Percentiles rank a stretch among this genome's conserved stretches.
phyloP scores from a whole-genome alignment of 495 filamentous ascomycete genomes.

The Amphirosellinia nigrospora region DNA sequence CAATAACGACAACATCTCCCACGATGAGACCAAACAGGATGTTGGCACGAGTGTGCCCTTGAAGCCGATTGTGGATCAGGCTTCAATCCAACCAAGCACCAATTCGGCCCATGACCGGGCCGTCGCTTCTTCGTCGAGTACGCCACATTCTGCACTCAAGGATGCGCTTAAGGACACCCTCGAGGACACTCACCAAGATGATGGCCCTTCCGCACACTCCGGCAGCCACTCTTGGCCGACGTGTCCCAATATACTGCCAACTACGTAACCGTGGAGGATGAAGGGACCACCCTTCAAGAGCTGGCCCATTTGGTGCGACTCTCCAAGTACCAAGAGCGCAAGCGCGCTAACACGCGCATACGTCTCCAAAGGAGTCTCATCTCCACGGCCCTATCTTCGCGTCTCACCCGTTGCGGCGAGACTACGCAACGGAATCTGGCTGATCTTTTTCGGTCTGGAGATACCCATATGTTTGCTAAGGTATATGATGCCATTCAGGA shows the following conservation, averaged over 20 bases:
- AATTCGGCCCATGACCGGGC: constrained; percentile 29
- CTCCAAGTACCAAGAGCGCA: constrained; percentile 75
- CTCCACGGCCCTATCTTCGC: constrained; percentile 78
- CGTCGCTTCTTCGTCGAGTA: constrained; percentile 31
- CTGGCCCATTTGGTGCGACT: constrained; percentile 73
- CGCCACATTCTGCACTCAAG: constrained; percentile 33
- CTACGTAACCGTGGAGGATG: constrained; percentile 50
- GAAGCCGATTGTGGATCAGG: constrained; percentile 56
- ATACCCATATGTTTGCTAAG: constrained; percentile 85
- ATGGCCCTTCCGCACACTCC: constrained; percentile 36
- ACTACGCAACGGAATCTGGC: constrained; percentile 82
- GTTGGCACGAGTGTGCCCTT: constrained; percentile 45
- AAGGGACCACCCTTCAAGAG: constrained; percentile 70
- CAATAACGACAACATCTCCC: constrained; percentile 45
- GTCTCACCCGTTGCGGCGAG: constrained; percentile 77
- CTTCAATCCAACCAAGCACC: constrained; percentile 33
- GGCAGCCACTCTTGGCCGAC: constrained; percentile 55
- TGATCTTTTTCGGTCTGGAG: constrained; percentile 86
- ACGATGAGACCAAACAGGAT: constrained; percentile 46
- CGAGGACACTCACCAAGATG: constrained; percentile 34
- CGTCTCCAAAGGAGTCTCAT: constrained; percentile 71
- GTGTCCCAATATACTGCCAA: constrained; percentile 59
- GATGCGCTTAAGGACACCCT: constrained; percentile 32
- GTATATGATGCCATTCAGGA: constrained; percentile 89
- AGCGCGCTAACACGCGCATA: constrained; percentile 67